Conservation (phyloP, 2,329 filamentous ascomycete genomes). For the Exserohilum rostratum region DNA sequence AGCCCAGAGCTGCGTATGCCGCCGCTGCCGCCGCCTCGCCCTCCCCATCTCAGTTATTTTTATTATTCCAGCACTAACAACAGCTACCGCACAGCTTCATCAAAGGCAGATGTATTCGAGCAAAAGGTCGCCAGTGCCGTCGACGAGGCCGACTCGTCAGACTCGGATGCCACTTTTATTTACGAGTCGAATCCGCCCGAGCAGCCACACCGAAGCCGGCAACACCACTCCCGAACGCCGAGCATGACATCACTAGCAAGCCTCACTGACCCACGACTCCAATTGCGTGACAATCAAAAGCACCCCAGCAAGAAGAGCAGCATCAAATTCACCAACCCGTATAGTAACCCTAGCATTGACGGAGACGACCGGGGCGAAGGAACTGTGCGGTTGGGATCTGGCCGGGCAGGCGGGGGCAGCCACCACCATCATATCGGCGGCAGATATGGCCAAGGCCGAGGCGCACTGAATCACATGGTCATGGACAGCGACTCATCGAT, state of each 20-base stretch:
- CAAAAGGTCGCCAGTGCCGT: constrained; percentile 95
- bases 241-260: constrained; percentile 83
- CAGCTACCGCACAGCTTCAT: constrained; percentile 68
- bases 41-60: constrained; percentile 41
- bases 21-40: constrained; percentile 23
- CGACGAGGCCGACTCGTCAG: constrained; percentile 93
- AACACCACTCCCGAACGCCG: constrained; percentile 86
- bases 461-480: constrained; percentile 72
- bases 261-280: constrained; percentile 63
- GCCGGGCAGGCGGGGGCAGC: constrained; percentile 63
- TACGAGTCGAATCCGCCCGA: constrained; percentile 94
- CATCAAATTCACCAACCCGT: constrained; percentile 90
- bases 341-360: constrained; percentile 66
- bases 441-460: constrained; percentile 75
- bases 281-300: constrained; percentile 67
- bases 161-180: constrained; percentile 98
- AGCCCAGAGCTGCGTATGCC: constrained; percentile 36
- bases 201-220: constrained; percentile 69
- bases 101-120: constrained; percentile 98
- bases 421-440: constrained; percentile 83
- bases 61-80: constrained; percentile 47
- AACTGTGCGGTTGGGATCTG: constrained; percentile 49
- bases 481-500: constrained; percentile 65
- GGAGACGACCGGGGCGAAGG: constrained; percentile 49
- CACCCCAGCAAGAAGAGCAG: constrained; percentile 79